phyloP scores from a whole-genome alignment of 345 rosid species.

The Eucalyptus guilfoylei region DNA sequence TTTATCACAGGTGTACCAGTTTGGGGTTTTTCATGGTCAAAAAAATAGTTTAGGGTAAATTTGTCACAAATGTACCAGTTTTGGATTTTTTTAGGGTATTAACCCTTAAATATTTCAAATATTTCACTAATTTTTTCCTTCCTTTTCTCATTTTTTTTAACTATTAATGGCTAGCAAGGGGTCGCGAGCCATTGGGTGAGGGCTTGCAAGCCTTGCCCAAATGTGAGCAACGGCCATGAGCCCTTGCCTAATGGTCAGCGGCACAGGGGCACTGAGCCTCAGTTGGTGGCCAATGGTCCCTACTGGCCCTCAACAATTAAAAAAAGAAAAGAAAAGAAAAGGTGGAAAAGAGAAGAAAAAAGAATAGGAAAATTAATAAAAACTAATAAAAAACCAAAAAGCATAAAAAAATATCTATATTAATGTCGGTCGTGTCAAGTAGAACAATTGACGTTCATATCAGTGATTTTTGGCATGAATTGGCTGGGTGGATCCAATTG shows the following conservation, averaged over 20 bases:
- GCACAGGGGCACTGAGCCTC: accelerated
- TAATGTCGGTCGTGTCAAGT: accelerated
- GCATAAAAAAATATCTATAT: not conserved
- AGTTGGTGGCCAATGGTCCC: not conserved
- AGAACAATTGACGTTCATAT: accelerated
- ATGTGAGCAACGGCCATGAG: not conserved
- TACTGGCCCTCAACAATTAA: accelerated
- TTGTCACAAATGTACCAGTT: too few relatives aligned
- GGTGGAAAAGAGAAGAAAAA: not conserved
- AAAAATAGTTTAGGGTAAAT: too few relatives aligned
- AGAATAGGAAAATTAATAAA: not conserved
- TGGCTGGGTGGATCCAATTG: not conserved
- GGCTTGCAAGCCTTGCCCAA: not conserved
- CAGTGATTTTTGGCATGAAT: not conserved
- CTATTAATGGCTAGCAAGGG: not conserved
- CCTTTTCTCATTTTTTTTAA: not conserved
- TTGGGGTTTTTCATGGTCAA: too few relatives aligned
- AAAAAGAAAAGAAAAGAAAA: not conserved
- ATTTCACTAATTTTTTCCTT: too few relatives aligned
- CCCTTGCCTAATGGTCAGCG: not conserved
- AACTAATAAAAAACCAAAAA: not conserved
- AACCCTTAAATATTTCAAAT: too few relatives aligned
- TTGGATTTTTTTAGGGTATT: too few relatives aligned
- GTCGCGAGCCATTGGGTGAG: not conserved
- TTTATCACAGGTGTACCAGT: too few relatives aligned